Base-by-base conservation (phyloP, 768 basidiomycete species). In the Clavaria fumosa region DNA sequence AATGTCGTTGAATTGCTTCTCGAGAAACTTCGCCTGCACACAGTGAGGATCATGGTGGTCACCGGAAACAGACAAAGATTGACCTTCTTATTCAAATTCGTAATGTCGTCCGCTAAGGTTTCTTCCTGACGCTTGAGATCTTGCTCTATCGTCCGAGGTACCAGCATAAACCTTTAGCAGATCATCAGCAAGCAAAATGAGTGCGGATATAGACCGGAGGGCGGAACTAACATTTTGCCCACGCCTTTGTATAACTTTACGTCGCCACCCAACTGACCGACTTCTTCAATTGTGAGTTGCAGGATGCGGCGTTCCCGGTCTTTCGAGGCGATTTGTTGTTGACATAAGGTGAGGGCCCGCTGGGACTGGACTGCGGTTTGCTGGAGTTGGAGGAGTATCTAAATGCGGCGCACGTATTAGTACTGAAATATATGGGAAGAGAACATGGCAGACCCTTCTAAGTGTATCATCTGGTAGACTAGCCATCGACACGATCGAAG, bases 371-470 rank as follows among this genome's bases (percentile, higher is more conserved):
- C 62, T 10, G 85, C 86, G 11, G 85, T 89, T 57, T 82, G 75
- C 59, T 95, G 90, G 40, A 95, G 91, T 64, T 93, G 90, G 30
- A 81, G 62, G 39, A 95, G 61, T 53, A 95, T 91, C 90, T 95
- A 58, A 27, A 45, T 22, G 15, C 4, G 23, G n/a, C n/a, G n/a
- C n/a, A n/a, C n/a, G n/a, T n/a, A n/a, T n/a, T n/a, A n/a, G n/a
- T n/a, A n/a, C n/a, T n/a, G n/a, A n/a, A n/a, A n/a, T n/a, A n/a
- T n/a, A n/a, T 28, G 9, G 26, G 26, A 28, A 9, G 9, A 31
- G 21, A 21, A 38, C 23, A 23, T 9, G 11, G n/a, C 21, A 23
- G 40, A 83, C 86, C 68, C 79, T 88, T 51, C 78, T 66, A 28
- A 90, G 59, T 0, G 86, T 86, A 31, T 90, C 85, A 49, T 90